Evolutionary conservation across 768 basidiomycete species (phyloP), one percentile per base, ranked within the genome.

Genomic region (Lentinula aciculospora): DNA sequence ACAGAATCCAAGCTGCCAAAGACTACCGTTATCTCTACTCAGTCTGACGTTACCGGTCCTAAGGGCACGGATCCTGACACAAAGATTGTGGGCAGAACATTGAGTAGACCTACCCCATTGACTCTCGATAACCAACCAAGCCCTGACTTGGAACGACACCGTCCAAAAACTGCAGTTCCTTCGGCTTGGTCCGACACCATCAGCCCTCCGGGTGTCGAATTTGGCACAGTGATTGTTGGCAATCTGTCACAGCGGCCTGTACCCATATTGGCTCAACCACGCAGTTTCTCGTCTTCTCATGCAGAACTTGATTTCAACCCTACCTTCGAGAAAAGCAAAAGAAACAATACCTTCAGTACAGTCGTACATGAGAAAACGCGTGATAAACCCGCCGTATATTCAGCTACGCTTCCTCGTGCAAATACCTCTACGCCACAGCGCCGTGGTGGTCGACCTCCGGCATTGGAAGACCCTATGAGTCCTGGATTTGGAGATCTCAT

Each of bases 321-420:
- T 9, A 12, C 59, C 50, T 39, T 39, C 23, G 36, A 28, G 29
- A 31, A 10, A 31, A 51, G n/a, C 9, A 65, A 56, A 42, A 54
- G 63, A 62, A 56, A 71, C 58, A 29, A 32, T 12, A 70, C 73
- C 3, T 85, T 85, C 68, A 75, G 71, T 48, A 81, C 84, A 25
- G 79, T 84, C 15, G 84, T 86, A 39, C 84, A 85, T 61, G 69
- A 75, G 59, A 84, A 80, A 63, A 74, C 81, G 27, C 71, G 74
- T 3, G 81, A 83, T 53, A 58, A 64, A n/a, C 66, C 72, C 0
- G 55, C 67, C 0, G 58, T 66, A 4, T 53, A 67, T 21, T 47
- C 58, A 19, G 56, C 64, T 28, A 19, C 65, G 9, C 56, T 57
- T 6, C 53, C 51, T 10, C 73, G 74, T 1, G 63, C 63, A 4